Conservation (phyloP, 805 yeast species). For the Kodamaea laetipori region DNA sequence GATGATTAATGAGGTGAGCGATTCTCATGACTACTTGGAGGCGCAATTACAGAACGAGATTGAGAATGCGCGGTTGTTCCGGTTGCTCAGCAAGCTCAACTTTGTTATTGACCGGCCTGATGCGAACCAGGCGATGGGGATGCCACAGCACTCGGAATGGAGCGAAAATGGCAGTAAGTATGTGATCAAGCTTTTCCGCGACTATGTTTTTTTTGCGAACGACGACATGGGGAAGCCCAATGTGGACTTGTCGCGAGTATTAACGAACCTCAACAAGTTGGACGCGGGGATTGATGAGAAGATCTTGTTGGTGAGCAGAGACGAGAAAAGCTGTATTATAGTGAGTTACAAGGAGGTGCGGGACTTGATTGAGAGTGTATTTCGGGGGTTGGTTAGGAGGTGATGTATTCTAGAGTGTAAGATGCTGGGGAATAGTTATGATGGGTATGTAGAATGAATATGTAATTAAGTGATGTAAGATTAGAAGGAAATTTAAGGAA, state of each 20-base stretch:
- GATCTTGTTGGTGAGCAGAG: conserved; percentile 75
- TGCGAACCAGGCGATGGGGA: conserved; percentile 1
- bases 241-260: conserved; percentile 79
- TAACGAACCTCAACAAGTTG: conserved; percentile 78
- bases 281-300: conserved; percentile 92
- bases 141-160: conserved; percentile 49
- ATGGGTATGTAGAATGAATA: neutral
- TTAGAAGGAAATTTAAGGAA: neutral
- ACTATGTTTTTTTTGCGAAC: conserved; percentile 81
- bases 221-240: conserved; percentile 78
- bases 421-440: too few relatives aligned
- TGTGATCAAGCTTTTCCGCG: conserved; percentile 64
- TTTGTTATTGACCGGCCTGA: conserved; percentile 78
- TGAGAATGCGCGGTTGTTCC: conserved; percentile 84
- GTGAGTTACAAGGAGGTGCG: conserved; percentile 83
- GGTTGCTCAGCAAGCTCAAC: conserved; percentile 79
- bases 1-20: conserved; percentile 52
- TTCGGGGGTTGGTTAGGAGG: conserved; percentile 48
- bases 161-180: conserved; percentile 76
- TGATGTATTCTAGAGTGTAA: conserved; percentile 50
- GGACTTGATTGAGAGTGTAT: conserved; percentile 67
- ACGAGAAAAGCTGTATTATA: conserved; percentile 82
- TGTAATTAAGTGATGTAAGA: neutral
- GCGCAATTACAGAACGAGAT: conserved; percentile 67
- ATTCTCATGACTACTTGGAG: conserved; percentile 59